Conservation (phyloP, 2,329 filamentous ascomycete genomes). For the Apiospora sp. region DNA sequence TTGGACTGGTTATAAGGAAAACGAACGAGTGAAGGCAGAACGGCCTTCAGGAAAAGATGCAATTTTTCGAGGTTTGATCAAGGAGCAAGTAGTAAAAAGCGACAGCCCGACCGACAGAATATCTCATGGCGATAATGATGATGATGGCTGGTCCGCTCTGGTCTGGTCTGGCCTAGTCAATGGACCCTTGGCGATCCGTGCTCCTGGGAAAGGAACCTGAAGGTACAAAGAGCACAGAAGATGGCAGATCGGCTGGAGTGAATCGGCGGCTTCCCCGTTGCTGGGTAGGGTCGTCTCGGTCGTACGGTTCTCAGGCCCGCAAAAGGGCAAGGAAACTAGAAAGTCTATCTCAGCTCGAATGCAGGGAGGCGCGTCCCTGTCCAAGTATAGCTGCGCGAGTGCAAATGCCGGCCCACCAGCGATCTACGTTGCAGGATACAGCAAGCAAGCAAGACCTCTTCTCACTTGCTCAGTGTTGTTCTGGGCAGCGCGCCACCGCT, state of each 20-base stretch:
- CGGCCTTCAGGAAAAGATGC: conserved; percentile 2
- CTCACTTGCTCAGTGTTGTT: neutral
- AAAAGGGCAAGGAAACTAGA: conserved; percentile 3
- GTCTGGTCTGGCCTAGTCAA: neutral
- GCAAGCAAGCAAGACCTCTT: neutral
- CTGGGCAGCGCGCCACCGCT: neutral
- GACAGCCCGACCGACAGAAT: neutral
- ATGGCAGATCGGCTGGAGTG: conserved; percentile 1
- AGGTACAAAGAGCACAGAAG: conserved; percentile 12
- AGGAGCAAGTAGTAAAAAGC: conserved; percentile 12
- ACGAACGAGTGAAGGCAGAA: neutral
- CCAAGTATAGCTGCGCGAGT: neutral
- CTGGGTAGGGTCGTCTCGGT: neutral
- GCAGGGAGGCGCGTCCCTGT: conserved; percentile 12
- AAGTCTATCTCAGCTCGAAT: conserved; percentile 10
- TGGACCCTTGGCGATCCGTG: conserved; percentile 16
- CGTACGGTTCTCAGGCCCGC: conserved; percentile 9
- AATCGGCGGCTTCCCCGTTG: conserved; percentile 15
- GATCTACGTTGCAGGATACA: conserved; percentile 9
- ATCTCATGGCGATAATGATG: neutral
- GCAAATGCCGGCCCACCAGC: conserved; percentile 1
- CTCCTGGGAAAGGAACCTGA: conserved; percentile 15
- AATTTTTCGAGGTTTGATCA: neutral
- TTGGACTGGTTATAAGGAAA: neutral
- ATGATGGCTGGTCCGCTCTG: neutral